phyloP scores from a whole-genome alignment of 805 yeast species.

The Cyberlindnera lachancei region DNA sequence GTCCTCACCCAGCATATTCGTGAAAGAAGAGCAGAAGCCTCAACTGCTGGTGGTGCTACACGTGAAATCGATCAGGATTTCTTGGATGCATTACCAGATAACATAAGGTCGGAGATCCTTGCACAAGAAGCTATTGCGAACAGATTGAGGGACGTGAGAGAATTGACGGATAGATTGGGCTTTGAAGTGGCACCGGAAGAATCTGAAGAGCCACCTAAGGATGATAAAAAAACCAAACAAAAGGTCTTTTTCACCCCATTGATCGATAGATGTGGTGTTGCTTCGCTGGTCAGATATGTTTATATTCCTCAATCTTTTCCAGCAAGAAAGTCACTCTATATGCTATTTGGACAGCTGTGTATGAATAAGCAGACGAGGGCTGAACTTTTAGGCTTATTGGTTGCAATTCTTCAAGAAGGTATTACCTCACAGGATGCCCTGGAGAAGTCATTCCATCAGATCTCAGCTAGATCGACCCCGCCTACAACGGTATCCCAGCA shows the following conservation, averaged over 20 bases:
- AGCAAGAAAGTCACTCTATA: conserved; percentile 57
- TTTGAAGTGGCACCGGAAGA: neutral
- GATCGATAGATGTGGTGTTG: conserved; percentile 68
- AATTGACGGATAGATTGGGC: conserved; percentile 1
- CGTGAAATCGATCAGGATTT: conserved; percentile 77
- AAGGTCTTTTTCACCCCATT: conserved; percentile 52
- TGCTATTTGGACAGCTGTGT: conserved; percentile 59
- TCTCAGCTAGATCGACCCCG: conserved; percentile 30
- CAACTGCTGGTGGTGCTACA: conserved; percentile 33
- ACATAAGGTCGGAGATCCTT: conserved; percentile 52
- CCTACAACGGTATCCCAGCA: conserved; percentile 5
- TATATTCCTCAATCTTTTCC: conserved; percentile 65
- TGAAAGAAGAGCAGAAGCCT: conserved; percentile 59
- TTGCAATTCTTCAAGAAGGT: conserved; percentile 75
- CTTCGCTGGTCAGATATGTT: conserved; percentile 60
- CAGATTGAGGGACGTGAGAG: conserved; percentile 15
- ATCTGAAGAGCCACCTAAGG: conserved; percentile 5
- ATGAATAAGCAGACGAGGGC: conserved; percentile 70
- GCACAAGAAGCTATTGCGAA: conserved; percentile 46
- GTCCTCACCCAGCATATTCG: conserved; percentile 80
- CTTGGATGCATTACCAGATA: conserved; percentile 70
- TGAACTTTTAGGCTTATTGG: conserved; percentile 61
- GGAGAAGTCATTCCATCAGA: conserved; percentile 52
- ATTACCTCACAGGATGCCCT: conserved; percentile 49
- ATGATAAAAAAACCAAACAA: conserved; percentile 26